These are phyloP conservation scores for Dothideomycetidae sp. DNA, from an alignment of 2,329 filamentous ascomycete species.

Conservation along the genomic window DNA sequence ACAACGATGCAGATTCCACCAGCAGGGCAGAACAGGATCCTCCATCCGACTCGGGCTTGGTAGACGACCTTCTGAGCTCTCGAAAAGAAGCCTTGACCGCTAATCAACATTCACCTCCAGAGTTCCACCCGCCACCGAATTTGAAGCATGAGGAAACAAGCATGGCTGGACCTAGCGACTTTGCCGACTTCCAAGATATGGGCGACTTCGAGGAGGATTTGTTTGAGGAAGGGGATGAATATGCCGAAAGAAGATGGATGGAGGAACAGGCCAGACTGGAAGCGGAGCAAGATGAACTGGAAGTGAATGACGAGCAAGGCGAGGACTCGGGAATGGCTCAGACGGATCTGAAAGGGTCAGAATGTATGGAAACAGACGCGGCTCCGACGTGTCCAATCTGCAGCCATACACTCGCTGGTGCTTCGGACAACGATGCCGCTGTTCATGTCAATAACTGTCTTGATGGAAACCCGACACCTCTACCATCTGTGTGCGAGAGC, in stretches of 20 bases:
- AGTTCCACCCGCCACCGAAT: conserved; percentile 14
- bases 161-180: conserved; percentile 35
- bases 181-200: conserved; percentile 36
- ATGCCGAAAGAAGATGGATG: conserved; percentile 49
- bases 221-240: conserved; percentile 40
- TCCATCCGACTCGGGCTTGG: neutral
- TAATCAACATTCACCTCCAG: neutral
- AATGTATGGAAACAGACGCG: conserved; percentile 12
- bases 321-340: neutral
- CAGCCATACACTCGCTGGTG: conserved; percentile 44
- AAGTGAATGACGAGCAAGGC: conserved; percentile 13
- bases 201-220: conserved; percentile 48
- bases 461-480: conserved; percentile 59
- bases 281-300: conserved; percentile 37
- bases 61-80: conserved; percentile 8
- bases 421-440: conserved; percentile 49
- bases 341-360: conserved; percentile 2
- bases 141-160: conserved; percentile 37
- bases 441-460: conserved; percentile 87
- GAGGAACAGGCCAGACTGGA: conserved; percentile 49
- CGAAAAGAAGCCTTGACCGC: conserved; percentile 7
- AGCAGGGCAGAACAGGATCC: neutral
- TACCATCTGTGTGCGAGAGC: conserved; percentile 19
- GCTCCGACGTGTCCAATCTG: conserved; percentile 61
- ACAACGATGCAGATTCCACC: conserved; percentile 20